Conservation (phyloP, 805 yeast genomes). For the Cyberlindnera euphorbiiphila region DNA sequence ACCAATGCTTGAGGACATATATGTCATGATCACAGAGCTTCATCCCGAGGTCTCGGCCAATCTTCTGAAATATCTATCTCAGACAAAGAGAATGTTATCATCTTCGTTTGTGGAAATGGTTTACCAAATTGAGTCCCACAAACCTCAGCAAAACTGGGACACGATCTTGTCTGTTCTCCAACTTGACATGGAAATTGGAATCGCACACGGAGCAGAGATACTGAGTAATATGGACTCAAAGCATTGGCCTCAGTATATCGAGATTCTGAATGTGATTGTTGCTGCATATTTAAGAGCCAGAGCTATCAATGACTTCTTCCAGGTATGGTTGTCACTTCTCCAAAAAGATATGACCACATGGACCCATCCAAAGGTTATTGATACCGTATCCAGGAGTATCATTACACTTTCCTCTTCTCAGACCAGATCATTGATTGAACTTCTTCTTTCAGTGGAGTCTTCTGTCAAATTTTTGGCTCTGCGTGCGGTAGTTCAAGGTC, state of each 20-base stretch:
- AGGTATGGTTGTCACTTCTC: conserved; percentile 37
- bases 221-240: conserved; percentile 20
- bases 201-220: conserved; percentile 37
- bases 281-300: conserved; percentile 52
- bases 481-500: conserved; percentile 38
- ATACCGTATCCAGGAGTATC: conserved; percentile 38
- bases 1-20: conserved; percentile 44
- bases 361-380: conserved; percentile 28
- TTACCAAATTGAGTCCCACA: conserved; percentile 43
- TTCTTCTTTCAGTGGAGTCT: conserved; percentile 18
- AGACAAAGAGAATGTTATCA: conserved; percentile 50
- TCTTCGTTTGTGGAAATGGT: conserved; percentile 43
- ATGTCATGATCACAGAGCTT: conserved; percentile 36
- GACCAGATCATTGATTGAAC: conserved; percentile 28
- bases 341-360: conserved; percentile 14
- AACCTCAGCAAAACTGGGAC: conserved; percentile 44
- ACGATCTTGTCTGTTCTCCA: conserved; percentile 45
- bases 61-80: conserved; percentile 44
- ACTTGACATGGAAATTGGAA: conserved; percentile 58
- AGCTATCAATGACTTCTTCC: conserved; percentile 48
- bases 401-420: conserved; percentile 46
- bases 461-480: conserved; percentile 23
- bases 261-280: conserved; percentile 34
- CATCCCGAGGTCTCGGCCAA: conserved; percentile 39
- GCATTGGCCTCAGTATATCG: conserved; percentile 4